Evolutionary conservation across 2,329 filamentous ascomycete genomes (phyloP).

Genomic region (Penicillium sp.): DNA sequence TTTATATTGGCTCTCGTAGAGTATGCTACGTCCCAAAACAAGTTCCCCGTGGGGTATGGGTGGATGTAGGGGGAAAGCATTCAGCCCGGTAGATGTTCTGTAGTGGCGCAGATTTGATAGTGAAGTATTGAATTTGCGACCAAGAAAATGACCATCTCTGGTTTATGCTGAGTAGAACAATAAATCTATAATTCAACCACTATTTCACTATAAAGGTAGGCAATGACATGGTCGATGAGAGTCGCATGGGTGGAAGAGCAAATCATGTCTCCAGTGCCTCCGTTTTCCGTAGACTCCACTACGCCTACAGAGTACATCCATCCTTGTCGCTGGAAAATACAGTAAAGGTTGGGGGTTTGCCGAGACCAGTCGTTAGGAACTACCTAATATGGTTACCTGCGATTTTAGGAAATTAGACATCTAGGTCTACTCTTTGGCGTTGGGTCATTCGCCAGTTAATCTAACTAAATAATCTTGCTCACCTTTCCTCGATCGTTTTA

Average conservation of each 20-base stretch:
- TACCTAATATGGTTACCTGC: too few relatives aligned
- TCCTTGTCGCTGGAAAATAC: too few relatives aligned
- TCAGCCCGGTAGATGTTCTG: conserved; percentile 8
- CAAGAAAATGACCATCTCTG: neutral
- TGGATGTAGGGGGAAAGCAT: conserved; percentile 11
- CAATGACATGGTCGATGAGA: neutral
- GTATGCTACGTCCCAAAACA: neutral
- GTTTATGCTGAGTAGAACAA: neutral
- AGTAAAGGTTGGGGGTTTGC: too few relatives aligned
- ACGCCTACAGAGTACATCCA: neutral
- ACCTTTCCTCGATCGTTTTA: neutral
- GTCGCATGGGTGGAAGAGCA: conserved; percentile 2
- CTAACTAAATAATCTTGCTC: too few relatives aligned
- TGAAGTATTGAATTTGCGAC: neutral
- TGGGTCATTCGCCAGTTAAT: too few relatives aligned
- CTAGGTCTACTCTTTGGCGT: too few relatives aligned
- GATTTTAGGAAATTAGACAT: too few relatives aligned
- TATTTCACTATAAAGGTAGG: neutral
- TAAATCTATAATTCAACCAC: neutral
- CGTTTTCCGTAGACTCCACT: conserved; percentile 5
- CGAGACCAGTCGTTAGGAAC: too few relatives aligned
- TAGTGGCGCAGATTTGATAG: neutral
- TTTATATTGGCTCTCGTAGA: neutral
- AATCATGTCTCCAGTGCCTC: conserved; percentile 20
- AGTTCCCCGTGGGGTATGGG: conserved; percentile 7